phyloP scores from a whole-genome alignment of 768 basidiomycete genomes.

The Astraeus odoratus region DNA sequence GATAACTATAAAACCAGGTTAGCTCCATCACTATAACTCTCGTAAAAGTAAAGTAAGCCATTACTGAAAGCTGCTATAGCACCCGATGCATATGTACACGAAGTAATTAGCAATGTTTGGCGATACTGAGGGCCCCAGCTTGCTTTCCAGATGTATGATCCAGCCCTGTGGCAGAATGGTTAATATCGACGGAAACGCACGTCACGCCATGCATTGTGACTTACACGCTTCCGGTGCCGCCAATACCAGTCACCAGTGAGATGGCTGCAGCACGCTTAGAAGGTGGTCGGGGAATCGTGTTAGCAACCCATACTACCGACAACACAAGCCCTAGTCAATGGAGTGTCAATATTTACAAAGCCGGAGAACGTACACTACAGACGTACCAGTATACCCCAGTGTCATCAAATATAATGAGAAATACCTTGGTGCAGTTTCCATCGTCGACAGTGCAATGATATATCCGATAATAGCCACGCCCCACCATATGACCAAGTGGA shows the following conservation, averaged over 20 bases:
- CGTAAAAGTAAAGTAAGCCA: too few species aligned
- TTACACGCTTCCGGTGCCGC: too few species aligned
- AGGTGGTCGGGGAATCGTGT: slow-evolving; percentile 53
- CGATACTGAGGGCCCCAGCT: too few species aligned
- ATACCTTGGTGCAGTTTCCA: slow-evolving; percentile 47
- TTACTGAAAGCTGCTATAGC: too few species aligned
- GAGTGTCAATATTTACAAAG: background rate
- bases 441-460: slow-evolving; percentile 54
- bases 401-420: slow-evolving; percentile 62
- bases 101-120: too few species aligned
- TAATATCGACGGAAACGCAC: too few species aligned
- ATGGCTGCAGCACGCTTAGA: slow-evolving; percentile 50
- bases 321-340: slow-evolving; percentile 24
- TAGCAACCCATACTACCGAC: slow-evolving; percentile 57
- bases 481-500: slow-evolving; percentile 52
- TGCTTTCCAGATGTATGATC: too few species aligned
- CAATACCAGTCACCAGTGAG: slow-evolving; percentile 54
- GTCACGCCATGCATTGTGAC: too few species aligned
- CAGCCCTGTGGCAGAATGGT: too few species aligned
- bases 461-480: slow-evolving; percentile 56
- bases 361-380: background rate
- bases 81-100: too few species aligned
- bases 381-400: slow-evolving; percentile 38
- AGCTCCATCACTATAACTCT: too few species aligned
- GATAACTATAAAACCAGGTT: background rate